phyloP scores from a whole-genome alignment of 2,329 filamentous ascomycete genomes.

The Ramichloridium luteum region DNA sequence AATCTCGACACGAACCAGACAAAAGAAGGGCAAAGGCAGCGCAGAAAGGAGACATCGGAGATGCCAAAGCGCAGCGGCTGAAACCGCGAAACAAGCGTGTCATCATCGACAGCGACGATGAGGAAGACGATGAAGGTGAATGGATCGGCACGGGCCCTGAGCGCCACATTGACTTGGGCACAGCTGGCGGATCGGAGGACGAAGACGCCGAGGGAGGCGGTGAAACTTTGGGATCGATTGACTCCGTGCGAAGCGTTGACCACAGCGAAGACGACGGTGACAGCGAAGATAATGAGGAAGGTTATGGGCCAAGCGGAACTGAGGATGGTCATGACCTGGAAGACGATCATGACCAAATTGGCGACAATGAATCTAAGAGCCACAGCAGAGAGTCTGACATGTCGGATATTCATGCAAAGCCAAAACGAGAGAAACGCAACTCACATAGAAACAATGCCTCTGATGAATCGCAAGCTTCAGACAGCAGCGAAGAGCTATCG shows the following conservation, averaged over 20 bases:
- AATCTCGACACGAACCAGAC: constrained; percentile 15
- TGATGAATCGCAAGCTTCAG: constrained; percentile 27
- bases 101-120: constrained; percentile 52
- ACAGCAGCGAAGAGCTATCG: neutral
- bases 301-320: constrained; percentile 40
- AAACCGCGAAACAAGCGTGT: constrained; percentile 41
- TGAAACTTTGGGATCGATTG: constrained; percentile 61
- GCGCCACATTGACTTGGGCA: constrained; percentile 40
- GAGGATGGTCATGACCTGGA: constrained; percentile 38
- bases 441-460: constrained; percentile 23
- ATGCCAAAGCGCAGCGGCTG: constrained; percentile 23
- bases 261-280: constrained; percentile 41
- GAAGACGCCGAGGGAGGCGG: constrained; percentile 81
- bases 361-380: constrained; percentile 28
- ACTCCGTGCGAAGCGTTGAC: constrained; percentile 49
- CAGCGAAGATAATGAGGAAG: constrained; percentile 16
- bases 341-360: constrained; percentile 26
- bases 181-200: constrained; percentile 73
- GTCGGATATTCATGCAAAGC: too few relatives aligned
- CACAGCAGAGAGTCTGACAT: constrained; percentile 18
- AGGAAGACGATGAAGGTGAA: constrained; percentile 45
- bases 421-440: constrained; percentile 22
- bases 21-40: constrained; percentile 17
- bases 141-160: constrained; percentile 68
- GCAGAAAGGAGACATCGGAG: constrained; percentile 12